Evolutionary conservation across 2,329 filamentous ascomycete species (phyloP).

Genomic region (Alternaria panax): DNA sequence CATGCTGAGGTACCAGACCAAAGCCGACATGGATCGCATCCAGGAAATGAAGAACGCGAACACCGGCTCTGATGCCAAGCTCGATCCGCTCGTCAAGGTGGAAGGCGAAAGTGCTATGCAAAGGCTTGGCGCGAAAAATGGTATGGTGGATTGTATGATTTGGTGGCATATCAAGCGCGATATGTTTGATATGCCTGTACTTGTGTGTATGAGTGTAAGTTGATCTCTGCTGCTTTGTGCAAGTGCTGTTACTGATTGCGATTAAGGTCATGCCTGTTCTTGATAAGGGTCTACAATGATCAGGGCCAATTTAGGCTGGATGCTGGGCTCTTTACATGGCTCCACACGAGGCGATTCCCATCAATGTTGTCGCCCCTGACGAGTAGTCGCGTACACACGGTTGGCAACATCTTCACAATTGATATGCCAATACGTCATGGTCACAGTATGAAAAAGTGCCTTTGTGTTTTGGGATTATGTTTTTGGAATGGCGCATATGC

Average conservation of each 20-base stretch:
- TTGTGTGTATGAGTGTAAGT: constrained; percentile 98
- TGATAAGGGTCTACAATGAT: constrained; percentile 32
- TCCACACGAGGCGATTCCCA: background rate
- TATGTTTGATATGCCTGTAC: constrained; percentile 97
- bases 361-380: background rate
- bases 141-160: constrained; percentile 92
- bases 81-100: constrained; percentile 39
- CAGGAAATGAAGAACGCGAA: constrained; percentile 34
- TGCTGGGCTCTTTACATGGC: background rate
- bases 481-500: background rate
- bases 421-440: background rate
- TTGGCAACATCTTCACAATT: background rate
- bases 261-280: constrained; percentile 44
- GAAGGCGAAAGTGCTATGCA: constrained; percentile 75
- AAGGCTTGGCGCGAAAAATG: constrained; percentile 79
- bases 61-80: constrained; percentile 29
- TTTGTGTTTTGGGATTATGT: background rate
- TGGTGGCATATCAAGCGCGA: constrained; percentile 98
- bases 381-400: background rate
- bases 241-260: constrained; percentile 12
- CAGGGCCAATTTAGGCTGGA: background rate
- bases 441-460: constrained; percentile 9
- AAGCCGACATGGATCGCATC: constrained; percentile 44
- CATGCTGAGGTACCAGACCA: constrained; percentile 81
- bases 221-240: background rate